phyloP scores from a whole-genome alignment of 2,329 filamentous ascomycete genomes.

The Botryotinia globosa region DNA sequence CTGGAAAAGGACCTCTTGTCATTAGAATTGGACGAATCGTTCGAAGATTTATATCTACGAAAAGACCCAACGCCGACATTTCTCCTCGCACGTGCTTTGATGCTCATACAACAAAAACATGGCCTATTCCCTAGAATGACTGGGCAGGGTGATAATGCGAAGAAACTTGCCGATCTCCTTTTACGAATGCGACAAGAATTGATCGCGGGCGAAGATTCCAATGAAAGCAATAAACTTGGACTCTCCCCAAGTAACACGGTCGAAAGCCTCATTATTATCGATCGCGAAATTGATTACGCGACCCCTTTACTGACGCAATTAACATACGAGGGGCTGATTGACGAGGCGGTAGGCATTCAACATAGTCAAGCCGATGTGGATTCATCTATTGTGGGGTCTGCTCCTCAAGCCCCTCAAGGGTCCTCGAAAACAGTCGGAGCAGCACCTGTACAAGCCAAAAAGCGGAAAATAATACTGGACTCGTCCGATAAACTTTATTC shows the following conservation, averaged over 20 bases:
- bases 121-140: conserved; percentile 93
- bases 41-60: conserved; percentile 80
- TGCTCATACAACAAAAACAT: conserved; percentile 88
- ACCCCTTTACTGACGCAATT: conserved; percentile 90
- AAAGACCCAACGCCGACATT: conserved; percentile 92
- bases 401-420: conserved; percentile 55
- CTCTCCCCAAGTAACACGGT: conserved; percentile 82
- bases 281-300: conserved; percentile 91
- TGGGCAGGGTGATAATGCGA: conserved; percentile 93
- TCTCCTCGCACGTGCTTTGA: conserved; percentile 83
- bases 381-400: conserved; percentile 79
- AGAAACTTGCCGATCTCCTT: conserved; percentile 81
- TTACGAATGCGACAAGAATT: conserved; percentile 89
- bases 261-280: conserved; percentile 90
- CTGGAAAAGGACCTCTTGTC: conserved; percentile 89
- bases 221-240: conserved; percentile 59
- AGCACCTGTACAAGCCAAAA: conserved; percentile 61
- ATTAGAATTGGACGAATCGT: conserved; percentile 82
- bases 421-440: conserved; percentile 55
- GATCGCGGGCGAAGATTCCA: conserved; percentile 71
- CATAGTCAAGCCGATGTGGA: conserved; percentile 94
- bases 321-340: conserved; percentile 93
- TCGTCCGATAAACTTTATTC: conserved; percentile 85
- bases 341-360: conserved; percentile 87
- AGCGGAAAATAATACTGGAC: conserved; percentile 85